phyloP scores from a whole-genome alignment of 371 early-diverging fungal genomes.

The Mortierella sp. region DNA sequence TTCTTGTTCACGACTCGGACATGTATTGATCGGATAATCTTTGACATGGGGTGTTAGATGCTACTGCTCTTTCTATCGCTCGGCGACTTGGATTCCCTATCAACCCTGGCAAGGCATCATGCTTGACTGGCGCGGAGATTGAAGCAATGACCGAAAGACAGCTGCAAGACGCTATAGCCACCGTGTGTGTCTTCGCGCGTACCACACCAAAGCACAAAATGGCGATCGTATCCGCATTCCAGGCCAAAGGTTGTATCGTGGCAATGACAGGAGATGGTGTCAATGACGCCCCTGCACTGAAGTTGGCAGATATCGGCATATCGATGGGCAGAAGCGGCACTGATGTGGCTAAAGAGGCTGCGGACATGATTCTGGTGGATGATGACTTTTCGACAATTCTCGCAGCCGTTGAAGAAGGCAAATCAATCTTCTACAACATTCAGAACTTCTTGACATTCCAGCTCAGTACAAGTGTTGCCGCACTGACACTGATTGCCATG shows the following conservation, averaged over 20 bases:
- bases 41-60: conserved; percentile 56
- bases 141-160: conserved; percentile 75
- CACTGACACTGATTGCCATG: conserved; percentile 86
- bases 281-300: conserved; percentile 94
- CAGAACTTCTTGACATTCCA: conserved; percentile 93
- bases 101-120: conserved; percentile 59
- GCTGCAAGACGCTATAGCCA: conserved; percentile 66
- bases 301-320: conserved; percentile 91
- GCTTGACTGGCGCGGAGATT: conserved; percentile 79
- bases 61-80: conserved; percentile 85
- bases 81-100: conserved; percentile 78
- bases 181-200: conserved; percentile 86
- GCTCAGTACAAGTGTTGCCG: conserved; percentile 85
- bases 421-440: conserved; percentile 93
- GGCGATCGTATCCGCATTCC: conserved; percentile 83
- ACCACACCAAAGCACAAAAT: conserved; percentile 94
- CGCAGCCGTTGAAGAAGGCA: conserved; percentile 92
- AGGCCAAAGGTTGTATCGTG: conserved; percentile 77
- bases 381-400: conserved; percentile 88
- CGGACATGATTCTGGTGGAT: conserved; percentile 92
- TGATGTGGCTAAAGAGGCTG: conserved; percentile 91
- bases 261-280: conserved; percentile 98
- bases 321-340: conserved; percentile 93
- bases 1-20: too few species aligned
- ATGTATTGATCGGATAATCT: background rate